phyloP scores from a whole-genome alignment of 805 yeast species.

The Yamadazyma sp. region DNA sequence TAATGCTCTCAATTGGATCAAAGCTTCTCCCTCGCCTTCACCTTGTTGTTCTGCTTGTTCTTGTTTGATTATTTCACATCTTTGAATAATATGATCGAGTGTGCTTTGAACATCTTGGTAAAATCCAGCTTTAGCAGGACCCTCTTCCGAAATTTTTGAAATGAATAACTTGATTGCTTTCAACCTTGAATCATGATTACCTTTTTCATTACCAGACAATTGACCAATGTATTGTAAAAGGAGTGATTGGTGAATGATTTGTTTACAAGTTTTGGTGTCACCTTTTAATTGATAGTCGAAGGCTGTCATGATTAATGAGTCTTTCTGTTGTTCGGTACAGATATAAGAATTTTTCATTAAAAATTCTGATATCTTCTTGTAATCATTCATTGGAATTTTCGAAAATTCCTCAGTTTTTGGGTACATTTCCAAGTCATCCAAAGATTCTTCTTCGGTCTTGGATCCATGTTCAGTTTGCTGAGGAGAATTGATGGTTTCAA shows the following conservation, averaged over 20 bases:
- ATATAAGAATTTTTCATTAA: conserved; percentile 62
- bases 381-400: conserved; percentile 47
- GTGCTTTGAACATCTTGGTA: conserved; percentile 72
- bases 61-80: conserved; percentile 66
- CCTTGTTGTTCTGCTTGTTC: conserved; percentile 40
- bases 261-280: conserved; percentile 51
- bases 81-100: conserved; percentile 64
- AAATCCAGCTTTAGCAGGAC: conserved; percentile 71
- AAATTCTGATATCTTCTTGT: conserved; percentile 48
- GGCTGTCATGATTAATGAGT: conserved; percentile 88
- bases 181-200: conserved; percentile 27
- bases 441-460: conserved; percentile 21
- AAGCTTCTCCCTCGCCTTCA: conserved; percentile 50
- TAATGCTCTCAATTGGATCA: conserved; percentile 82
- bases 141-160: conserved; percentile 47
- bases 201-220: conserved; percentile 30
- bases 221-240: conserved; percentile 68
- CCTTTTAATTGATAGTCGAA: conserved; percentile 77
- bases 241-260: conserved; percentile 76
- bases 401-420: conserved; percentile 69
- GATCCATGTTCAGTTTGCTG: not conserved
- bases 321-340: conserved; percentile 81
- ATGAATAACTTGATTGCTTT: conserved; percentile 64
- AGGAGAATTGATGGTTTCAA: conserved; percentile 21
- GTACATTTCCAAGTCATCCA: conserved; percentile 52